Base-by-base conservation (phyloP, 73 alveolate genomes). In the Blepharisma stoltei region DNA sequence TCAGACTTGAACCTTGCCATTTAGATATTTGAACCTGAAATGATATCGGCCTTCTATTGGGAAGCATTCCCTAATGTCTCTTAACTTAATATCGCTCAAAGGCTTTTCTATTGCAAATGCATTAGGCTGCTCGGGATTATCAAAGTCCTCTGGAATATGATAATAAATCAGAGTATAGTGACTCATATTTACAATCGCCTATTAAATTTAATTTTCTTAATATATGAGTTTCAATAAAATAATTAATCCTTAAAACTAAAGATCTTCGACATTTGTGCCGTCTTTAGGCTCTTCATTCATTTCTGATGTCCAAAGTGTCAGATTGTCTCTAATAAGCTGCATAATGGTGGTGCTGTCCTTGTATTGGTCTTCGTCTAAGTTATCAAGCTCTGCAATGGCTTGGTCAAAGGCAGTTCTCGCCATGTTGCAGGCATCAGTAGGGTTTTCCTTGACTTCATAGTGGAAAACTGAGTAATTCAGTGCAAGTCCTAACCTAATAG, bases 361-460 rank as follows among this genome's bases (percentile, higher is more conserved):
- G 43, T 46, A 23, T 38, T 23, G 54, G 52, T 71, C 71, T 21
- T 46, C 82, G 18, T 71, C 82, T 11, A 71, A 25, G 20, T 20
- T 20, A 50, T 52, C 66, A n/a, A 71, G 66, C 27, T 71, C 79
- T 9, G 76, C 60, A 3, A 23, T 38, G 1, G 54, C 79, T 9
- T 69, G 32, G 14, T 69, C 54, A 69, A 18, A 69, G 45, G 89
- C 89, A 65, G 82, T 84, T 44, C 89, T 77, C 4, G 96, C 96
- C 25, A 93, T 79, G 45, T 73, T 71, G 77, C 92, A 88, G 11
- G 98, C 98, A 78, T 86, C 82, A 38, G 78, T 78, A 21, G 93
- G 86, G 70, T 88, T 94, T 27, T 82, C 77, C 84, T 88, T 71
- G 18, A 91, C 93, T 83, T 93, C 98, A 86, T 93, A 93, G 81